Base-by-base conservation (phyloP, 306 rosid genomes). In the Quercus bicolor region DNA sequence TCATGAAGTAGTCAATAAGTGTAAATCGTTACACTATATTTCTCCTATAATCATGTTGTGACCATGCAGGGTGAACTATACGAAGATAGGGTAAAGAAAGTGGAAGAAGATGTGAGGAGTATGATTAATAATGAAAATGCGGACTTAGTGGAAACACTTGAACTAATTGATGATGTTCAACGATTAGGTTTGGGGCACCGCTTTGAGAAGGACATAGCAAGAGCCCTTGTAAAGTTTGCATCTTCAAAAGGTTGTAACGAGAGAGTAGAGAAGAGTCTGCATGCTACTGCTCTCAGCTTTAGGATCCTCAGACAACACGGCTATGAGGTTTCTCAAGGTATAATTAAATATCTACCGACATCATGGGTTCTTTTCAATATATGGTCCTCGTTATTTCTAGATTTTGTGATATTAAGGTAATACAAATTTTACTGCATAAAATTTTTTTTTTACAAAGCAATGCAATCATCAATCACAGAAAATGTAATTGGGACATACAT, bases 271-370 rank as follows among this genome's bases (percentile, higher is more conserved):
- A 59, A 1, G 75, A 54, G 37, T 60, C 78, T 90, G 8, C 85
- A 81, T 45, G 71, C 86, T 24, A 54, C 79, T 68, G 84, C 89
- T 34, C 61, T 85, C 31, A 77, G 82, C 75, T 89, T 89, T 56
- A 83, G 87, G 59, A 86, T 90, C 21, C 88, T 90, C 10, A 54
- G 92, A 88, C 85, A 88, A 51, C 73, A 83, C 74, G 88, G 85
- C 28, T 72, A 40, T 62, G 77, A 75, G 45, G 73, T 83, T 76
- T 53, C 87, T 1, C 40, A 82, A 83, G 91, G 94, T 88, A 75
- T 16, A 23, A 3, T 48, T 48, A 45, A 8, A 48, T 48, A 48
- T 48, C 13, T 26, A 26, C 28, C 28, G 53, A 48, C 16, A 48
- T 48, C 4, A 48, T 48, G 53, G 16, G 16, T 48, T 48, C 18